Base-by-base conservation (phyloP, 179 eudicot species). In the Silene coronaria region DNA sequence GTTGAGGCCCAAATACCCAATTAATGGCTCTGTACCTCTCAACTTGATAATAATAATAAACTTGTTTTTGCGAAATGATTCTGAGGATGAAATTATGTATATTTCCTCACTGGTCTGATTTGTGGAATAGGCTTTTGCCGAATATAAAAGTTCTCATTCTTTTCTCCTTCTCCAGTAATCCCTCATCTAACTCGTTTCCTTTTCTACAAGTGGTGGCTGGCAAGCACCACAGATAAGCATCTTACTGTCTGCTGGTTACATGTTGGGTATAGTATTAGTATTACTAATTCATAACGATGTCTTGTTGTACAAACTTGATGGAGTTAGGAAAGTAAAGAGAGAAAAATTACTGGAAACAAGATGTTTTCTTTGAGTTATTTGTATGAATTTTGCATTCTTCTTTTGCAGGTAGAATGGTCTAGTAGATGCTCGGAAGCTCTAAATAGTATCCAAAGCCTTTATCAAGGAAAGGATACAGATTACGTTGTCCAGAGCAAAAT, bases 341-440 rank as follows among this genome's bases (percentile, higher is more conserved):
- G 51, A 58, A 27, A 27, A 13, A 17, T 32, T 45, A 9, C 12
- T 24, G 24, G 64, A 27, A 68, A 45, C 17, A 42, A 46, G 24
- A 38, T 53, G 26, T 34, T 28, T 67, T 28, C 61, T 64, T 57
- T 19, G 24, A 63, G 71, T 23, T 6, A 59, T 26, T 67, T 36
- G 59, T 19, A n/a, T 71, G 22, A 21, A 19, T 23, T 4, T 22
- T 48, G 30, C 26, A 2, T 59, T 61, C 65, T 51, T 6, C 34
- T 71, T 76, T 77, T 76, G 65, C 90, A 94, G 98, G 84, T 87
- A 46, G 98, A 94, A 81, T 94, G 98, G 98, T 86, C 89, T 74
- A 87, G 84, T 79, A 85, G 75, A 65, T 92, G 92, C 85, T 82
- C 81, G 75, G 87, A 91, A 79, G 94, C 90, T 63, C 76, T 94